Conservation (phyloP, 2,329 filamentous ascomycete genomes). For the Parafenestella ontariensis region DNA sequence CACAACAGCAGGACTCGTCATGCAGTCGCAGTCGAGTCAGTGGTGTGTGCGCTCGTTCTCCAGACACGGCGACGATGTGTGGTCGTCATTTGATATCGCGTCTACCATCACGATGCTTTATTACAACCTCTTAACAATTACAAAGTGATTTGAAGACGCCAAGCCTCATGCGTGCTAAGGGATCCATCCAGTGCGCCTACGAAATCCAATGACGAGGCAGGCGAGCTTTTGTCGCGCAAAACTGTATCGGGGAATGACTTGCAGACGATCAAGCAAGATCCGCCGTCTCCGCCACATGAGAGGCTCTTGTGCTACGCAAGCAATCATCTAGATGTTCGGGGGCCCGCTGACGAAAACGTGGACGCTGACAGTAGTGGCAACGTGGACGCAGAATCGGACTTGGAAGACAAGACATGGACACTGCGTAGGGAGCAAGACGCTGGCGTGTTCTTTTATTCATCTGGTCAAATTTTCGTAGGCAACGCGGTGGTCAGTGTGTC, state of each 20-base stretch:
- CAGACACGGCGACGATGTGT: background rate
- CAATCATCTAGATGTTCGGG: background rate
- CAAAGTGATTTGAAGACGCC: background rate
- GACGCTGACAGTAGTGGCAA: background rate
- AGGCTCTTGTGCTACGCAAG: slow-evolving; percentile 7
- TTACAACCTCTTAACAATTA: background rate
- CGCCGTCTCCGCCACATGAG: slow-evolving; percentile 6
- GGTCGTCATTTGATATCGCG: background rate
- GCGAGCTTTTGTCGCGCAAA: slow-evolving; percentile 9
- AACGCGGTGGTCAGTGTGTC: slow-evolving; percentile 4
- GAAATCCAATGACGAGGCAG: slow-evolving; percentile 13
- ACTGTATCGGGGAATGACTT: slow-evolving; percentile 9
- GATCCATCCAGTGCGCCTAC: background rate
- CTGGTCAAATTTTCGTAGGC: slow-evolving; percentile 1
- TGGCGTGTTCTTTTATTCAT: background rate
- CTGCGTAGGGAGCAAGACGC: background rate
- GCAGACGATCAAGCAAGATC: slow-evolving; percentile 13
- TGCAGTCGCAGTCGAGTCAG: background rate
- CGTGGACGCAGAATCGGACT: background rate
- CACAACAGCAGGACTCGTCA: background rate
- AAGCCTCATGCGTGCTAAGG: background rate
- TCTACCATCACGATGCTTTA: background rate
- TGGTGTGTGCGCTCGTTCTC: background rate
- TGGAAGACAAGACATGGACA: background rate
- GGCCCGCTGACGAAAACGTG: background rate